Evolutionary conservation across 768 basidiomycete genomes (phyloP), one percentile per base, ranked within the genome.

Genomic region (Lepiota venenata): DNA sequence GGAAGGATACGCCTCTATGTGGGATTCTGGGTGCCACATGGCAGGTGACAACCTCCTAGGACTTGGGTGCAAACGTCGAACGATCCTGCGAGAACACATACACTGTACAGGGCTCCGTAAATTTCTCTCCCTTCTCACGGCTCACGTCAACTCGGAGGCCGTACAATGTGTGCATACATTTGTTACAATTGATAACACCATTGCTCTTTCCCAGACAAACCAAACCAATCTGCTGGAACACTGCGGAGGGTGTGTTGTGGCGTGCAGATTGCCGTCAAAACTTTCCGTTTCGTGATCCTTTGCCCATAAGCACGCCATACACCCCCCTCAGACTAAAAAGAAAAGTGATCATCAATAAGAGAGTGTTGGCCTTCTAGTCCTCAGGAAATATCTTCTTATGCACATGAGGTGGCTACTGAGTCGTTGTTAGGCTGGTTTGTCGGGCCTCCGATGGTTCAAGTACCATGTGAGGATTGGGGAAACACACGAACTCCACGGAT

Each of bases 1-100:
- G 79, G 74, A 42, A 76, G 75, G 47, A 71, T 84, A 5, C 77
- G 77, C 69, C 68, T 92, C 5, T 91, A 84, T 68, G 82, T 58
- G 87, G 89, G 22, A 63, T 92, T 10, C 75, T 91, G 56, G 91
- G 93, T 58, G 76, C 90, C 1, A 85, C 89, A 81, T 93, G 90
- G 88, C 91, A 93, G 66, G 91, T 87, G 1, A 82, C 83, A 0
- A 82, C 85, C 4, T 90, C 90, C 66, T 90, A 87, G 87, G 72
- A 88, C 60, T 85, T 90, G 81, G 90, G 90, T 38, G 85, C 87
- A n/a, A 11, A 88, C 93, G 85, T 88, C 87, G 18, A 91, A 92
- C 60, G 84, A 91, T 66, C 82, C 87, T 8, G 80, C 77, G 1
- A 90, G 88, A n/a, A 64, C 80, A 92, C 18, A 90, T 90, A 0